Conservation (phyloP, 352 stramenopile species). For the Phytophthora idaei region DNA sequence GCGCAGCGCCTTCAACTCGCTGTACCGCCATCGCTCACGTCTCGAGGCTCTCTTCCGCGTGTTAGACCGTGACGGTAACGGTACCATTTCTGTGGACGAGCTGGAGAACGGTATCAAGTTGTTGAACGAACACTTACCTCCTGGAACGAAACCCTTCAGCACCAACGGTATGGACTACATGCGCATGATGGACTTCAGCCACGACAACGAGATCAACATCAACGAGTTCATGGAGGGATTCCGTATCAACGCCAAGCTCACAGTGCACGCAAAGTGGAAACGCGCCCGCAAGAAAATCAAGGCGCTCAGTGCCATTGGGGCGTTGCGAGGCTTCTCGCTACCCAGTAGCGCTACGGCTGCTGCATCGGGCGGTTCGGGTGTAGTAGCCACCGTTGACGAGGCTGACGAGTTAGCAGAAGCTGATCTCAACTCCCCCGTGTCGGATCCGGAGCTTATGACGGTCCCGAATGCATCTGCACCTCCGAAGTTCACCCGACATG, state of each 20-base stretch:
- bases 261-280: conserved; percentile 87
- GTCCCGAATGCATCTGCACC: conserved; percentile 37
- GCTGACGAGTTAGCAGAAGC: conserved; percentile 16
- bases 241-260: conserved; percentile 86
- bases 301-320: conserved; percentile 78
- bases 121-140: conserved; percentile 78
- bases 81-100: conserved; percentile 84
- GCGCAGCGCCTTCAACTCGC: conserved; percentile 76
- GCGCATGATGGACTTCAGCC: conserved; percentile 86
- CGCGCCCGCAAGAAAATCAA: conserved; percentile 89
- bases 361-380: conserved; percentile 27
- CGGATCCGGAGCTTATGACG: conserved; percentile 39
- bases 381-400: conserved; percentile 11
- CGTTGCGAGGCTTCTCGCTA: conserved; percentile 47
- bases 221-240: conserved; percentile 92
- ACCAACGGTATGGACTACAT: conserved; percentile 80
- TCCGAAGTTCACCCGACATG: conserved; percentile 64
- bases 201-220: conserved; percentile 90
- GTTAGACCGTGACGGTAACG: conserved; percentile 81
- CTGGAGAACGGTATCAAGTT: conserved; percentile 81
- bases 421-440: conserved; percentile 28
- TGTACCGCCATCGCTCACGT: conserved; percentile 82
- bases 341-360: conserved; percentile 31
- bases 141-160: conserved; percentile 69
- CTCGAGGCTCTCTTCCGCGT: conserved; percentile 86